Percentiles rank a stretch among this genome's conserved stretches.
Conservation (phyloP, 768 basidiomycete species). For the Omphalotus guepiniiformis region DNA sequence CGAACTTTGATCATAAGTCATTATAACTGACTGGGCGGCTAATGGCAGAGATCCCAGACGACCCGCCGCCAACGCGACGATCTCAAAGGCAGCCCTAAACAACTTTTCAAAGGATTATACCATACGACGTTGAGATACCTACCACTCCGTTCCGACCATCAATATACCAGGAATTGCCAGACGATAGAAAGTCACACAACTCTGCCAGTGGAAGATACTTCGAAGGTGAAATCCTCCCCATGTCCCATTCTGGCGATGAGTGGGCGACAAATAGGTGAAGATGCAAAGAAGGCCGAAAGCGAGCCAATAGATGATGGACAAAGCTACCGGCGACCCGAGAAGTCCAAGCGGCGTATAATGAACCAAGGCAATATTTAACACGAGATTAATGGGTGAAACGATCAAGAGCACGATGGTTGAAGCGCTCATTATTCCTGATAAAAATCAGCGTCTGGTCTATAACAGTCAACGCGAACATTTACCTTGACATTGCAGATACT, state of each 20-base stretch:
- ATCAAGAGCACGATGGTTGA: constrained; percentile 61
- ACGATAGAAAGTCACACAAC: constrained; percentile 55
- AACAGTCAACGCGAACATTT: constrained; percentile 9
- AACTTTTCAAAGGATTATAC: constrained; percentile 1
- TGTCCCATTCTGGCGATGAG: constrained; percentile 52
- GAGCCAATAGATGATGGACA: constrained; percentile 68
- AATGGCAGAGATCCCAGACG: constrained; percentile 61
- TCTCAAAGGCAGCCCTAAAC: constrained; percentile 74
- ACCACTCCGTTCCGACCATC: constrained; percentile 84
- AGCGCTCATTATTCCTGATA: constrained; percentile 67
- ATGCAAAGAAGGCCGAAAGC: constrained; percentile 54
- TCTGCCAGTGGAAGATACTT: constrained; percentile 39
- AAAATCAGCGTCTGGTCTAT: neutral
- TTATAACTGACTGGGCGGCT: constrained; percentile 74
- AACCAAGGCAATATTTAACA: constrained; percentile 55
- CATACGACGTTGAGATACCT: constrained; percentile 13
- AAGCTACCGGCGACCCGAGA: constrained; percentile 61
- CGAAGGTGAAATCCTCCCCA: constrained; percentile 57
- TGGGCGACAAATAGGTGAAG: constrained; percentile 44
- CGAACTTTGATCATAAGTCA: constrained; percentile 75
- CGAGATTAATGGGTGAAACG: constrained; percentile 63
- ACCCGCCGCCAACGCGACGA: constrained; percentile 75
- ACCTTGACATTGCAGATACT: constrained; percentile 81
- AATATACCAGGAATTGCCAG: constrained; percentile 74
- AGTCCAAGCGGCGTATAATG: constrained; percentile 61